phyloP scores from a whole-genome alignment of 192 early-diverging fungal species.

The Coemansia sp. region DNA sequence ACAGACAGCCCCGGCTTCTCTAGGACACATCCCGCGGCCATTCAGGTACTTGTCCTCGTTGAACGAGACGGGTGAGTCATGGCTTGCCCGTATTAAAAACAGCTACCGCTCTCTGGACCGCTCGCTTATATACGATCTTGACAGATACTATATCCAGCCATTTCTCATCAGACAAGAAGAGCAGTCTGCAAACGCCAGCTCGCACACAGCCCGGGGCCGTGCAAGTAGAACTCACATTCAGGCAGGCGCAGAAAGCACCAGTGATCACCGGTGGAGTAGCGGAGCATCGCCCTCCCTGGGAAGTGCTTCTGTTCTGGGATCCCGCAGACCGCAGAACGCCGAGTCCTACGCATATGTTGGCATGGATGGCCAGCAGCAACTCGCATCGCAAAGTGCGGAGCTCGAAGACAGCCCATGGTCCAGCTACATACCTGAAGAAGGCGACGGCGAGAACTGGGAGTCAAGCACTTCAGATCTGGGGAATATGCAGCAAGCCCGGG shows the following conservation, averaged over 20 bases:
- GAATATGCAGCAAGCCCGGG: conserved; percentile 3
- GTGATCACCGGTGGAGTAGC: conserved; percentile 1
- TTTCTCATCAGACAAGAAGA: conserved; percentile 30
- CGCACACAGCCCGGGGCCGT: neutral
- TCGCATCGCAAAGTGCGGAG: neutral
- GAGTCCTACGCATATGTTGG: neutral
- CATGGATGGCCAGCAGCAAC: neutral
- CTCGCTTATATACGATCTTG: conserved; percentile 46
- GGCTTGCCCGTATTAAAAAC: conserved; percentile 41
- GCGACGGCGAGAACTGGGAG: conserved; percentile 24
- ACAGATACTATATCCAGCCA: conserved; percentile 47
- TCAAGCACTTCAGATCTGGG: conserved; percentile 31
- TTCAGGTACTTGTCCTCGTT: conserved; percentile 34
- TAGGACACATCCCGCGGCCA: conserved; percentile 21
- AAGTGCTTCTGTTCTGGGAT: neutral
- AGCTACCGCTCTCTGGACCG: conserved; percentile 49
- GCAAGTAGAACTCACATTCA: neutral
- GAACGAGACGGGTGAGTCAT: conserved; percentile 37
- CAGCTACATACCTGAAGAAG: conserved; percentile 16
- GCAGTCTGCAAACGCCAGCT: neutral
- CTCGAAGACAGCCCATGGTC: conserved; percentile 16
- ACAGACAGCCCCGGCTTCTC: conserved; percentile 10
- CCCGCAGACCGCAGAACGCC: neutral
- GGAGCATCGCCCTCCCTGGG: neutral
- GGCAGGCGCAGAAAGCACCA: conserved; percentile 1